Conservation (phyloP, 2,329 filamentous ascomycete species). For the Epichloe glyceriae region DNA sequence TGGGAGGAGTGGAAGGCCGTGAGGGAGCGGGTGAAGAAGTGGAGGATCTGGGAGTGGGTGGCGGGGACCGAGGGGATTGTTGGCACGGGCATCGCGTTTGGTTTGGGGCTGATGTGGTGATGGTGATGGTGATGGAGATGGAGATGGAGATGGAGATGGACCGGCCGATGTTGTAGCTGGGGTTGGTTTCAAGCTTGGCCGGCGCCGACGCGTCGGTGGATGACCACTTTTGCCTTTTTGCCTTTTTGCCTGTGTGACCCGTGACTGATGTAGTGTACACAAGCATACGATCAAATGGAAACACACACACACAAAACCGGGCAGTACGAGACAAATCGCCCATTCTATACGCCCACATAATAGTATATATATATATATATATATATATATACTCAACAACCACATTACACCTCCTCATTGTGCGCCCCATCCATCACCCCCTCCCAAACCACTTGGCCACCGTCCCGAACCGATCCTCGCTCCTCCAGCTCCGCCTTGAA, state of each 20-base stretch:
- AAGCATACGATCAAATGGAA: no score
- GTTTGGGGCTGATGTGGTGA: background rate
- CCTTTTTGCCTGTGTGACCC: no score
- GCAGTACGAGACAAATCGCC: background rate
- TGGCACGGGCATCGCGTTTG: background rate
- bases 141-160: no score
- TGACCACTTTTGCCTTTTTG: no score
- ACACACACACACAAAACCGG: no score
- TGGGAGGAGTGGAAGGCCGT: slow-evolving; percentile 29
- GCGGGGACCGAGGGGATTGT: background rate
- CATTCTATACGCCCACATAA: background rate
- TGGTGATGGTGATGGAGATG: no score
- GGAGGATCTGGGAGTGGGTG: slow-evolving; percentile 15
- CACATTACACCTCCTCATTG: slow-evolving; percentile 18
- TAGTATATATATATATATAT: no score
- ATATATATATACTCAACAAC: background rate
- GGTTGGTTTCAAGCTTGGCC: no score
- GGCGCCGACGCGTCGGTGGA: no score
- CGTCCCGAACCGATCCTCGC: slow-evolving; percentile 76
- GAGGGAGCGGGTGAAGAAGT: slow-evolving; percentile 32
- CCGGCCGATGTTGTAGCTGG: background rate
- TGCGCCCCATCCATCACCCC: slow-evolving; percentile 59
- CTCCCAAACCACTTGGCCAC: slow-evolving; percentile 90
- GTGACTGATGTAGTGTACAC: no score
- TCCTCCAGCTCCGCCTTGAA: slow-evolving; percentile 70